Evolutionary conservation across 148 eudicot genomes (phyloP).

Genomic region (Camellia sinensis): DNA sequence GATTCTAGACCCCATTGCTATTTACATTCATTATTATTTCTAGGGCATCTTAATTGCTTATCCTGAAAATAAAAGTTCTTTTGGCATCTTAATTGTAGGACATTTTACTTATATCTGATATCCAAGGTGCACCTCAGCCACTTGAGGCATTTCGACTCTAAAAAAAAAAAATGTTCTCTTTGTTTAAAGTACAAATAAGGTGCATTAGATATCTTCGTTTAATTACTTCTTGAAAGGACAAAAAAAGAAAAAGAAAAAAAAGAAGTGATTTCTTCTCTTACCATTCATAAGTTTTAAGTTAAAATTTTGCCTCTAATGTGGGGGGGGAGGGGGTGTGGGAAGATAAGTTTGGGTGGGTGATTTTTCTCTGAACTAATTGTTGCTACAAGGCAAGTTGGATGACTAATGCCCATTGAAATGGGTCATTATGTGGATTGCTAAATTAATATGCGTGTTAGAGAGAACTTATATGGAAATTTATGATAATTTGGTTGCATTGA

Average conservation of each 20-base stretch:
- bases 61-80: neutral
- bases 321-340: no score
- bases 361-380: no score
- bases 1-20: no score
- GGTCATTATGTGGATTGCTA: no score
- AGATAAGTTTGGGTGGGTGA: no score
- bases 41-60: neutral
- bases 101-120: neutral
- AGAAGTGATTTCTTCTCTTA: neutral
- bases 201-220: neutral
- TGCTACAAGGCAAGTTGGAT: no score
- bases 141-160: neutral
- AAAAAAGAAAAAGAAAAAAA: no score
- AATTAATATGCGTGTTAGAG: no score
- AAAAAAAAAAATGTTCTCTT: neutral
- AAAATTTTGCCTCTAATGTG: neutral
- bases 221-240: neutral
- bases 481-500: neutral
- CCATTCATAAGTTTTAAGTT: neutral
- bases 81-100: neutral
- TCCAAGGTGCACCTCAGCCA: no score
- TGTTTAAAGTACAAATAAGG: neutral
- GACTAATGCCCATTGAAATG: no score
- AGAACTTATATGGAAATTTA: no score
- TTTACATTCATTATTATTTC: neutral